Evolutionary conservation across 805 yeast genomes (phyloP).

Genomic region (Metschnikowia aberdeeniae): DNA sequence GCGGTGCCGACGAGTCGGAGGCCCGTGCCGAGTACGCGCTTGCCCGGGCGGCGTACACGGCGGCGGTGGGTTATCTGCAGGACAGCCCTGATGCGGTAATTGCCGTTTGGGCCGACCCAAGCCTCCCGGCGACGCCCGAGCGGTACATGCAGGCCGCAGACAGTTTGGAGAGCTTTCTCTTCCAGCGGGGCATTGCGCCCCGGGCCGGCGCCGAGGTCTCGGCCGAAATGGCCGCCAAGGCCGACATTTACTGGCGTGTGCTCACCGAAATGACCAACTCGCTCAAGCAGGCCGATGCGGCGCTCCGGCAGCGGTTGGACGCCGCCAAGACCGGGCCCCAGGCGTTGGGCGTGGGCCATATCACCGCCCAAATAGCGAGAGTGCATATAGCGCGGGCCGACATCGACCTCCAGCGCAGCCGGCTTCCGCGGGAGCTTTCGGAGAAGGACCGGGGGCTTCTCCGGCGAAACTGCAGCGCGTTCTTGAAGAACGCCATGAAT

Average conservation of each 20-base stretch:
- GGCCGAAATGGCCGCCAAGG: constrained; percentile 6
- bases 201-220: neutral
- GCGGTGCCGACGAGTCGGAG: neutral
- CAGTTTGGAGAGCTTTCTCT: constrained; percentile 41
- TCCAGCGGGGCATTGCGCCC: constrained; percentile 24
- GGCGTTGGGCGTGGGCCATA: constrained; percentile 25
- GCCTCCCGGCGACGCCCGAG: constrained; percentile 30
- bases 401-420: constrained; percentile 48
- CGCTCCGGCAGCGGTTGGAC: constrained; percentile 16
- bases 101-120: constrained; percentile 30
- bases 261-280: constrained; percentile 34
- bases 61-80: constrained; percentile 14
- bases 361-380: constrained; percentile 36
- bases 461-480: constrained; percentile 35
- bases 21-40: constrained; percentile 12
- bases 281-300: constrained; percentile 38
- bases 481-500: constrained; percentile 45
- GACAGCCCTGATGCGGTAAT: constrained; percentile 13
- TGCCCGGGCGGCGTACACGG: constrained; percentile 20
- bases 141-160: constrained; percentile 41
- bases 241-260: constrained; percentile 34
- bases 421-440: constrained; percentile 26
- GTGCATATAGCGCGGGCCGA: constrained; percentile 50
- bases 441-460: constrained; percentile 28
- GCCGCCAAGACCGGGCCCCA: constrained; percentile 7